phyloP scores from a whole-genome alignment of 2,329 filamentous ascomycete genomes.

The Graphilbum ipis-grandicollis region DNA sequence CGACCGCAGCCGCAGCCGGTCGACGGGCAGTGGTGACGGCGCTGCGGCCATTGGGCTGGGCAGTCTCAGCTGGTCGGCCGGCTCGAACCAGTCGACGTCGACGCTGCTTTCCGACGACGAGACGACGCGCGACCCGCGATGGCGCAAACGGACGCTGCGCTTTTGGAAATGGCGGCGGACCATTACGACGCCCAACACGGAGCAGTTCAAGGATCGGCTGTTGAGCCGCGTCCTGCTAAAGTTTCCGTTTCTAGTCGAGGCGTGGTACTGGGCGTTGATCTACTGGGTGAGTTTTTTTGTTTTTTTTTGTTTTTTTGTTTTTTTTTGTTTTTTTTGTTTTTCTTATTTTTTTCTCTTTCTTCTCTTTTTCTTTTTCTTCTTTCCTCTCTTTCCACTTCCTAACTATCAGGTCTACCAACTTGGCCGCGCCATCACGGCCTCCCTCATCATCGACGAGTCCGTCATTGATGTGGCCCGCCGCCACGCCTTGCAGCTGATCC shows the following conservation, averaged over 20 bases:
- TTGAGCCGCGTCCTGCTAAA: constrained; percentile 46
- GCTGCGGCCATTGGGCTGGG: not conserved
- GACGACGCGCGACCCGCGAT: not conserved
- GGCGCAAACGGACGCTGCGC: constrained; percentile 11
- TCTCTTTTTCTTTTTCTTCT: constrained; percentile 39
- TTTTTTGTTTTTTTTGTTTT: constrained; percentile 47
- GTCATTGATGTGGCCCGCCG: constrained; percentile 51
- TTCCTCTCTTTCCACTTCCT: constrained; percentile 22
- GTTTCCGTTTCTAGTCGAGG: constrained; percentile 57
- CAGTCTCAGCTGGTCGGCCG: not conserved
- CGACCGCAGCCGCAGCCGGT: not conserved
- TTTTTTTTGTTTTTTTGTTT: constrained; percentile 1
- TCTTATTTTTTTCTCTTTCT: not conserved
- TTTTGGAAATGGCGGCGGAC: constrained; percentile 26
- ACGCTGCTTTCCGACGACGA: not conserved
- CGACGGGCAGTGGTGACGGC: not conserved
- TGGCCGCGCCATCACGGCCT: constrained; percentile 52
- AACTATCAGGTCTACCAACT: constrained; percentile 49
- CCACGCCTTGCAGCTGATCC: constrained; percentile 51
- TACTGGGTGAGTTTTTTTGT: constrained; percentile 45
- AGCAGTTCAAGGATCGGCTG: constrained; percentile 38
- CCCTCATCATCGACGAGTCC: constrained; percentile 44
- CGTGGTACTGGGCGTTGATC: constrained; percentile 61
- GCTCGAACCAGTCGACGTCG: not conserved
- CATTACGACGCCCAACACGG: constrained; percentile 43